Conservation (phyloP, 441 rosid species). For the Aleurites moluccanus region DNA sequence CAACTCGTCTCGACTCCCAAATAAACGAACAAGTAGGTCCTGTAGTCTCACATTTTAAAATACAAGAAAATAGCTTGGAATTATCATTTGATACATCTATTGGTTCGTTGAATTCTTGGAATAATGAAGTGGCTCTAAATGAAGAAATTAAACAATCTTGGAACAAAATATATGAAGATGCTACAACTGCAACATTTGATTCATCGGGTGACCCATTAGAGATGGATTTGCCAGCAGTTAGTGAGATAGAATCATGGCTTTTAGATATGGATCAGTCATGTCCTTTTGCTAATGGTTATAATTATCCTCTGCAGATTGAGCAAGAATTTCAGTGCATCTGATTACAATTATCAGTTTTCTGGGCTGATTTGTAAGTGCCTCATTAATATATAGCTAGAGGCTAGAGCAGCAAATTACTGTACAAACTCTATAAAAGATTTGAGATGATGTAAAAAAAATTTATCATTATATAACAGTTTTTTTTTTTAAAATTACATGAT, state of each 20-base stretch:
- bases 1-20: background rate
- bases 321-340: background rate
- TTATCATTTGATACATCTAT: background rate
- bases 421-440: no score
- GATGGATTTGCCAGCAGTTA: background rate
- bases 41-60: background rate
- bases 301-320: background rate
- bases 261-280: background rate
- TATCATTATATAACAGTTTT: no score
- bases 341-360: background rate
- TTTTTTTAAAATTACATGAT: no score
- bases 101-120: background rate
- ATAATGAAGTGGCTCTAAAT: background rate
- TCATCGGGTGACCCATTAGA: background rate
- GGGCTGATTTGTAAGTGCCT: background rate
- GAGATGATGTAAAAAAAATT: no score
- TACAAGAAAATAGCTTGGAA: background rate
- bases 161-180: slow-evolving; percentile 13
- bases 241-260: slow-evolving; percentile 14
- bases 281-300: background rate
- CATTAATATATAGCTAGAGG: no score
- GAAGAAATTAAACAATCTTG: slow-evolving; percentile 11
- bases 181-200: slow-evolving; percentile 5
- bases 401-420: no score
- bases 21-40: background rate